Conservation (phyloP, 2,329 filamentous ascomycete species). For the Tolypocladium paradoxum region DNA sequence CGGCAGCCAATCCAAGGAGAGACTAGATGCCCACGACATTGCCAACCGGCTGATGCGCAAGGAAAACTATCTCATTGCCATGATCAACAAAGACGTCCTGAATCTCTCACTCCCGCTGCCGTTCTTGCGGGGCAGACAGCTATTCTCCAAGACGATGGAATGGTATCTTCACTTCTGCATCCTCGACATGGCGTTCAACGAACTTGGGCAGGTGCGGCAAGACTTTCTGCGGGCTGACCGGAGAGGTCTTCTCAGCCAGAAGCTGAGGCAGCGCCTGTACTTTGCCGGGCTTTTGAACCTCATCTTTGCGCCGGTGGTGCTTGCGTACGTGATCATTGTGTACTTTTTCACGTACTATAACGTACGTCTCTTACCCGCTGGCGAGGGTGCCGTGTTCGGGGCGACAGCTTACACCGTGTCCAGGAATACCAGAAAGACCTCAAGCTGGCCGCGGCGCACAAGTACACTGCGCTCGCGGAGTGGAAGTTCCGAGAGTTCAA, state of each 20-base stretch:
- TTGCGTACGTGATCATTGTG: slow-evolving; percentile 76
- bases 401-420: neutral
- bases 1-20: slow-evolving; percentile 81
- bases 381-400: neutral
- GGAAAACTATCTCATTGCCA: slow-evolving; percentile 91
- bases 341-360: slow-evolving; percentile 96
- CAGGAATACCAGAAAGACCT: slow-evolving; percentile 94
- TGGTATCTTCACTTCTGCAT: slow-evolving; percentile 89
- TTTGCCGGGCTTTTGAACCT: slow-evolving; percentile 82
- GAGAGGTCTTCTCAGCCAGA: slow-evolving; percentile 66
- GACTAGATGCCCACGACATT: slow-evolving; percentile 93
- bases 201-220: slow-evolving; percentile 75
- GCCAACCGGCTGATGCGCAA: slow-evolving; percentile 93
- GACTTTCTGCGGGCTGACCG: slow-evolving; percentile 78
- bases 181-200: slow-evolving; percentile 88
- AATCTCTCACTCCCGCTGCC: slow-evolving; percentile 80
- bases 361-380: slow-evolving; percentile 33
- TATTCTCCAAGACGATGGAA: slow-evolving; percentile 82
- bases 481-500: slow-evolving; percentile 99
- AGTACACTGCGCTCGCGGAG: slow-evolving; percentile 86
- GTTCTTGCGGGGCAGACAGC: slow-evolving; percentile 64
- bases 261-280: slow-evolving; percentile 64
- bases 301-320: slow-evolving; percentile 73
- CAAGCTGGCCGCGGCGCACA: slow-evolving; percentile 66
- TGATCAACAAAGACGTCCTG: slow-evolving; percentile 94